These are phyloP conservation scores for Lyophyllum decastes DNA, from an alignment of 768 basidiomycete species.

Conservation along the genomic window DNA sequence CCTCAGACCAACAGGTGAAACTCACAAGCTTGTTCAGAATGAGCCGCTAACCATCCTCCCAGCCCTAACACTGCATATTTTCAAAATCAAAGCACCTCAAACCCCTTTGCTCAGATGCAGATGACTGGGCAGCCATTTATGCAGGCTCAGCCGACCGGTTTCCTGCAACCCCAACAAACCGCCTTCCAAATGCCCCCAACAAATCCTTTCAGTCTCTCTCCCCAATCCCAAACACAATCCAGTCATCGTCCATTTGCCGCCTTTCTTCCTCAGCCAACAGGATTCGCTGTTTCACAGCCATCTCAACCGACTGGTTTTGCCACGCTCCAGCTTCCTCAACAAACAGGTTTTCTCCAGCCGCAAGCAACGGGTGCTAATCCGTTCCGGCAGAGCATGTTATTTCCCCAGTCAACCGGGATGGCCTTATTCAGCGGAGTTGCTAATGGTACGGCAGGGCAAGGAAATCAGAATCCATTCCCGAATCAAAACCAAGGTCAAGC, in stretches of 20 bases:
- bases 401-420: constrained; percentile 64
- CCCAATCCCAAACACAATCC: constrained; percentile 34
- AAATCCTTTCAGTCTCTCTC: constrained; percentile 48
- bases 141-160: constrained; percentile 59
- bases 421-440: constrained; percentile 40
- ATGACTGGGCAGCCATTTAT: constrained; percentile 52
- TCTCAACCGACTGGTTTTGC: constrained; percentile 35
- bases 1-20: constrained; percentile 58
- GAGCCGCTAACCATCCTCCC: neutral
- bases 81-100: constrained; percentile 61
- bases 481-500: constrained; percentile 18
- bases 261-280: constrained; percentile 58
- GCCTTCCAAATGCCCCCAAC: constrained; percentile 37
- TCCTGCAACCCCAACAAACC: constrained; percentile 50
- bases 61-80: constrained; percentile 54
- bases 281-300: constrained; percentile 33
- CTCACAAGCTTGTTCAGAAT: constrained; percentile 2
- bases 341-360: constrained; percentile 46
- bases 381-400: constrained; percentile 78
- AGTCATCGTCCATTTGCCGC: constrained; percentile 55
- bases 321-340: constrained; percentile 24
- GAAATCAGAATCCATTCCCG: constrained; percentile 18
- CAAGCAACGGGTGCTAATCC: constrained; percentile 75
- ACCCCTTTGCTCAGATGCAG: constrained; percentile 76
- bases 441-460: constrained; percentile 17